Base-by-base conservation (phyloP, 2,329 filamentous ascomycete genomes). In the Verticillium zaregamsianum region DNA sequence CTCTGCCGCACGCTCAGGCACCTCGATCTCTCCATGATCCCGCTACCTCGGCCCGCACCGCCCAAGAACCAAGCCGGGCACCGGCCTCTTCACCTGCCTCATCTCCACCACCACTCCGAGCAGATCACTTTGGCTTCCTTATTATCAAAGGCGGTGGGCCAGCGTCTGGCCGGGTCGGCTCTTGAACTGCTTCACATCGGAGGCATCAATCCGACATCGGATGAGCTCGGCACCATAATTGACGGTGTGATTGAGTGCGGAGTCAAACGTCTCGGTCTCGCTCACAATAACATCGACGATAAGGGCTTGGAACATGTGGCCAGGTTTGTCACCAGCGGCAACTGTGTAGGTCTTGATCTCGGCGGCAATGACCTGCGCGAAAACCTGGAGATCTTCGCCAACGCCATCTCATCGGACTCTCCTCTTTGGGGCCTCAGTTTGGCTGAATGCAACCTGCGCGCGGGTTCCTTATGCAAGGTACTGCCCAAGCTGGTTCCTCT, bases 331-430 rank as follows among this genome's bases (percentile, higher is more conserved):
- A 83, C 86, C 32, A 87, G 87, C 25, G 90, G 90, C 0, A 83
- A 88, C 58, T 98, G 94, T 68, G 90, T 96, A 73, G 94, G 92
- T 6, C 81, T 99, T 5, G 95, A 98, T 73, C 77, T 98, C 14
- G 92, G 93, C 49, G 92, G 93, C 28, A 98, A 98, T 68, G 86
- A 95, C 66, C 73, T 89, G 20, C 75, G 79, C 55, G 80, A 86
- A 35, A 80, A 84, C 52, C 77, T 88, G 35, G 82, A 82, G 17
- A 74, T 75, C 1, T 74, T 90, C 58, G 82, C 83, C 3, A 76
- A 78, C 2, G 80, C 82, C 1, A 73, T 89, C n/a, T 73, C 78
- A 4, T 77, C 82, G 23, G 74, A 82, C 25, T 80, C 83, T 59
- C 82, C 86, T 0, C 78, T 96, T 2, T 94, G 90, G 84, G 93